These are phyloP conservation scores for Tetradesmus lagerheimii DNA, from an alignment of 139 green algal species.

Conservation along the genomic window DNA sequence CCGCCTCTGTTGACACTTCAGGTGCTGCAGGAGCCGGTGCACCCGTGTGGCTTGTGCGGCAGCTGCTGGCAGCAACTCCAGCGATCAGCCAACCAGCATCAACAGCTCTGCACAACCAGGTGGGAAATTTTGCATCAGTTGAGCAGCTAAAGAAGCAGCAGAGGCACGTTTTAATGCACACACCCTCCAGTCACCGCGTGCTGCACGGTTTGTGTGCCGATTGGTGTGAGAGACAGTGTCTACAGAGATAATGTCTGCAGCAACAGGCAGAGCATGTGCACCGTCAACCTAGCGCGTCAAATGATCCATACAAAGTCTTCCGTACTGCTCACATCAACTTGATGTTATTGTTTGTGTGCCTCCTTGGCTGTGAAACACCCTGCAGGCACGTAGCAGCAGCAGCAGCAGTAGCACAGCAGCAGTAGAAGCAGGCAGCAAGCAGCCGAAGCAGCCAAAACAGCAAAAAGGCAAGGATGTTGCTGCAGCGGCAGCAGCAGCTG, in stretches of 20 bases:
- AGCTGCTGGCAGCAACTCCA: not conserved
- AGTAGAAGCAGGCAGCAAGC: conserved; percentile 19
- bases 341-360: too few relatives aligned
- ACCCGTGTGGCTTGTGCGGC: not conserved
- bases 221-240: too few relatives aligned
- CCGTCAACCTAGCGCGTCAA: too few relatives aligned
- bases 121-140: not conserved
- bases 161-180: not conserved
- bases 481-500: not conserved
- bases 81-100: not conserved
- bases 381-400: not conserved
- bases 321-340: too few relatives aligned
- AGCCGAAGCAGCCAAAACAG: not conserved
- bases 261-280: too few relatives aligned
- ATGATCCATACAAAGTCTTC: too few relatives aligned
- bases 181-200: too few relatives aligned
- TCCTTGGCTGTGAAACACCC: not conserved
- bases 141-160: not conserved
- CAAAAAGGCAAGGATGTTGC: not conserved
- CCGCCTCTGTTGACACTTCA: not conserved
- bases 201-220: too few relatives aligned
- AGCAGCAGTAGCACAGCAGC: conserved; percentile 12
- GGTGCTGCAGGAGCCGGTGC: not conserved
- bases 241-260: too few relatives aligned
- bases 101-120: not conserved